These are phyloP conservation scores for Parascedosporium putredinis DNA, from an alignment of 2,329 filamentous ascomycete genomes.

Conservation along the genomic window DNA sequence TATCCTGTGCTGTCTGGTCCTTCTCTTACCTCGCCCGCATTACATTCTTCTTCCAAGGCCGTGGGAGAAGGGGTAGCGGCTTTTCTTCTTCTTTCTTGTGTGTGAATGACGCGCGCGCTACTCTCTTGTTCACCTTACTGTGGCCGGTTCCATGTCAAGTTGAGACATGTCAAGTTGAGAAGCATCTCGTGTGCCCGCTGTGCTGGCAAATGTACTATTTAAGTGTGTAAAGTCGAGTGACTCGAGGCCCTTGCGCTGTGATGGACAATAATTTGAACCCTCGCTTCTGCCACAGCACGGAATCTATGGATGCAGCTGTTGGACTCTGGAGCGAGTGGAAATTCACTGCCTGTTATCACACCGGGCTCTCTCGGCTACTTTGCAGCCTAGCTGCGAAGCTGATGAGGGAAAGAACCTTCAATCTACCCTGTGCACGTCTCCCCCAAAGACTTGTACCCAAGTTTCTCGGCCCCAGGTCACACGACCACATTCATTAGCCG, in stretches of 20 bases:
- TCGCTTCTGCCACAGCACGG: no score
- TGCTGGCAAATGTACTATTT: not conserved
- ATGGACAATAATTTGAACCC: not conserved
- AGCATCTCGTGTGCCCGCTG: not conserved
- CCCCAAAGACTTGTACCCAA: no score
- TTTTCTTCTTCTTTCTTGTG: no score
- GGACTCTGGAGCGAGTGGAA: no score
- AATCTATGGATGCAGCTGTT: no score
- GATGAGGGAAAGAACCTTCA: no score
- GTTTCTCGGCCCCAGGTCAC: conserved; percentile 14
- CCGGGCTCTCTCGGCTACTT: no score
- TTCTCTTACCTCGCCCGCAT: not conserved
- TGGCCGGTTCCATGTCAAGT: not conserved
- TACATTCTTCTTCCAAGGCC: not conserved
- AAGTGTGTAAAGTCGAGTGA: conserved; percentile 3
- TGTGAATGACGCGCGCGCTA: no score
- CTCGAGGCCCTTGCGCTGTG: not conserved
- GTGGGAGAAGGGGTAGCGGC: not conserved
- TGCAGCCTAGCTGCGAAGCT: no score
- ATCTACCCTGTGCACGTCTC: no score
- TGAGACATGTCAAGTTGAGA: not conserved
- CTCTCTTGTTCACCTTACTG: not conserved
- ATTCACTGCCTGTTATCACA: no score
- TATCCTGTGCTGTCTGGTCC: no score
- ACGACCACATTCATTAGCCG: not conserved